Conservation (phyloP, 2,329 filamentous ascomycete species). For the Macrophomina phaseolina region DNA sequence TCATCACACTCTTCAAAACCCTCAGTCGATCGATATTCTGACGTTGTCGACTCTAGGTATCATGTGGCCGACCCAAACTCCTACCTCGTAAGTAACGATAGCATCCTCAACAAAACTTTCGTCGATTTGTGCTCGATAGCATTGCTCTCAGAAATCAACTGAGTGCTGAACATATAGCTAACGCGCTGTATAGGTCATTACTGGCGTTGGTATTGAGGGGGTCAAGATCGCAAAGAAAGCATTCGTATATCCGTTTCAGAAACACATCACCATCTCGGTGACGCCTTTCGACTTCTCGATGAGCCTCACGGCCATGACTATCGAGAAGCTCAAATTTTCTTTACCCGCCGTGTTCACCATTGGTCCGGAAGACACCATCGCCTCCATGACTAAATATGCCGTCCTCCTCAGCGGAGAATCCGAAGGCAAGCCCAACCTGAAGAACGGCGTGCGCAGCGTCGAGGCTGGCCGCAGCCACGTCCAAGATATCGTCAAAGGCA, state of each 20-base stretch:
- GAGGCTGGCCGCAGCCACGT: conserved; percentile 67
- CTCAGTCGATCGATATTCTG: background rate
- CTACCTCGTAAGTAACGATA: conserved; percentile 66
- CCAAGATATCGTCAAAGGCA: conserved; percentile 84
- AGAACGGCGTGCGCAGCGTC: conserved; percentile 44
- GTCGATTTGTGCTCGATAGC: background rate
- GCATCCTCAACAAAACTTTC: background rate
- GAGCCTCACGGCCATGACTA: conserved; percentile 85
- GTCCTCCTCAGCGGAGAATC: conserved; percentile 73
- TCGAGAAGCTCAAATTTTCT: conserved; percentile 83
- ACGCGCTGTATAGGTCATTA: conserved; percentile 59
- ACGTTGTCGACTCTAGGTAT: conserved; percentile 50
- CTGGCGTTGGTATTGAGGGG: conserved; percentile 75
- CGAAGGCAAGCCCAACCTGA: conserved; percentile 44
- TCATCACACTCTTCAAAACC: too few relatives aligned
- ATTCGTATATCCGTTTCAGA: conserved; percentile 46
- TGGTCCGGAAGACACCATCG: conserved; percentile 74
- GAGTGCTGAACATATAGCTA: background rate
- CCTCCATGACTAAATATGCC: conserved; percentile 80
- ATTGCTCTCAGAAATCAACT: background rate
- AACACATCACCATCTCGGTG: conserved; percentile 58
- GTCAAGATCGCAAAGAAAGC: conserved; percentile 79
- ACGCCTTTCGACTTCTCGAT: conserved; percentile 83
- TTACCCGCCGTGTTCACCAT: conserved; percentile 87
- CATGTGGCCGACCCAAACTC: conserved; percentile 76